These are phyloP conservation scores for Hyaloraphidium curvatum DNA, from an alignment of 192 early-diverging fungal species.

Conservation along the genomic window DNA sequence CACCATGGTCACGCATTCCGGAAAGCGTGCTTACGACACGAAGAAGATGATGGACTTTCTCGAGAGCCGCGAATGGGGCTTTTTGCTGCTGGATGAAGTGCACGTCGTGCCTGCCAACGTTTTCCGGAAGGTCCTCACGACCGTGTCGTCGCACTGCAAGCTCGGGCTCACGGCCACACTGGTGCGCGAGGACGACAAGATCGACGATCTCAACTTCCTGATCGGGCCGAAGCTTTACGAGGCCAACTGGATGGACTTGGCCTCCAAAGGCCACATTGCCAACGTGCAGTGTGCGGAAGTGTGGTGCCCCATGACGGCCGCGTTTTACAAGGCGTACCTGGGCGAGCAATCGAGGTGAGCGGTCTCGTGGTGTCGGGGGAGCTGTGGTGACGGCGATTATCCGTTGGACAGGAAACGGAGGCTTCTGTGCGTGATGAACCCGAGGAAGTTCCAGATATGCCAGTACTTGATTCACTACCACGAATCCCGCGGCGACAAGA, in stretches of 20 bases:
- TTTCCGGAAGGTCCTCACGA: conserved; percentile 82
- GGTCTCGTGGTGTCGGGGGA: background rate
- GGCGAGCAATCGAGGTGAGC: conserved; percentile 34
- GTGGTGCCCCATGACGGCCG: conserved; percentile 94
- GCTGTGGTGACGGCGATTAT: background rate
- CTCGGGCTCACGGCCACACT: conserved; percentile 91
- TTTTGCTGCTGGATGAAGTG: conserved; percentile 92
- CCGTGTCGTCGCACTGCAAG: conserved; percentile 82
- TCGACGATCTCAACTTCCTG: conserved; percentile 88
- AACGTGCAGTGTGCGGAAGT: conserved; percentile 96
- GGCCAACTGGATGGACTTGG: conserved; percentile 99
- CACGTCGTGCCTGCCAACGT: conserved; percentile 96
- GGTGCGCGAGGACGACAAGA: conserved; percentile 97
- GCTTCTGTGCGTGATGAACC: conserved; percentile 88
- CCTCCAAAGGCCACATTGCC: conserved; percentile 91
- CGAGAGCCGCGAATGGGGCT: conserved; percentile 82
- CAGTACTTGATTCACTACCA: conserved; percentile 92
- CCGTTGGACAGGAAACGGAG: conserved; percentile 41
- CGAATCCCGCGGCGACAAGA: conserved; percentile 85
- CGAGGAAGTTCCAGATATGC: conserved; percentile 91
- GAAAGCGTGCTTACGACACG: conserved; percentile 83
- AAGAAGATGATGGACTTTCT: conserved; percentile 93
- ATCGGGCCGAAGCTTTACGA: conserved; percentile 99
- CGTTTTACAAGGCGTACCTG: conserved; percentile 90
- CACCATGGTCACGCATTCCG: conserved; percentile 84